Base-by-base conservation (phyloP, 2,329 filamentous ascomycete species). In the Leptographium flavum region DNA sequence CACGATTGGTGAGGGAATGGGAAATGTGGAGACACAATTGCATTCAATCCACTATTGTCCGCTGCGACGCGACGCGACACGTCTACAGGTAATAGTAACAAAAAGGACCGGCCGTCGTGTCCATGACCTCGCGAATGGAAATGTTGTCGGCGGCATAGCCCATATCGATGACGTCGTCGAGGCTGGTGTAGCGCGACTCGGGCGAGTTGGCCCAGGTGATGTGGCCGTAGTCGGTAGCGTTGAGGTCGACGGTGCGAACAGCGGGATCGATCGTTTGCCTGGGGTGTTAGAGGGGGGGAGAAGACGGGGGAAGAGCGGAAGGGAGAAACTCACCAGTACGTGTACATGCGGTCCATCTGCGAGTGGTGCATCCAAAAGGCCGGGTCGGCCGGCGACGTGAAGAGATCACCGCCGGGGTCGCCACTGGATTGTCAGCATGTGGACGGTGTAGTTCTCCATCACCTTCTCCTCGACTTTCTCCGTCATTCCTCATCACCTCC, bases 371-470 rank as follows among this genome's bases (percentile, higher is more conserved):
- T 33, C 42, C 47, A 55, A 19, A 56, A 56, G 4, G 50, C 52
- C 13, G 52, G 53, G 37, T 56, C 53, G 14, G 39, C 53, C 11
- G 53, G 55, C 10, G 47, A 56, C 3, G 43, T 54, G 50, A 53
- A 57, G 10, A 57, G 50, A 37, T 59, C 55, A 30, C 56, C 56
- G 31, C 60, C 60, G 8, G 60, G 59, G 43, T 62, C 60, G 36
- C 60, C 59, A 31, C 33, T 42, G 11, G n/a, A n/a, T n/a, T 27
- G 11, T 19, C 4, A 25, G 9, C 5, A 14, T n/a, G 21, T 19
- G 8, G 23, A 5, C 13, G 22, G 15, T 19, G 22, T 19, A 8
- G 17, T 4, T 7, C 8, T 14, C 30, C 17, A 21, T 8, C 13
- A 5, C 8, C 21, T n/a, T 31, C 11, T 17, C 11, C 14, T 7